Evolutionary conservation across 2,329 filamentous ascomycete species (phyloP).

Genomic region (Nothophaeocryptopus gaeumannii): DNA sequence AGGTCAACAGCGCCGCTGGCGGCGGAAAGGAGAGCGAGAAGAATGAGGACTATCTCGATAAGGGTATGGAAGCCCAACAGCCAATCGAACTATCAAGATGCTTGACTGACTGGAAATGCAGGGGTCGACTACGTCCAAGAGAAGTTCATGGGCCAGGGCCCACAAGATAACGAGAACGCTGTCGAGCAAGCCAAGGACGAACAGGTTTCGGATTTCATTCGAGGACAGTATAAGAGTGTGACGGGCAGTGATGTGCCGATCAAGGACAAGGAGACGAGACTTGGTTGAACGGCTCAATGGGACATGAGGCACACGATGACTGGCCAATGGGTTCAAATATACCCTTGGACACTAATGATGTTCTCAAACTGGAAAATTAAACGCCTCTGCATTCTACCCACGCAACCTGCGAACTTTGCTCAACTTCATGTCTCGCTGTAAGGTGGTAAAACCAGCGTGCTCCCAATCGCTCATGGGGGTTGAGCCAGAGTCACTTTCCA

Average conservation of each 20-base stretch:
- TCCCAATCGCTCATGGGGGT: too few relatives aligned
- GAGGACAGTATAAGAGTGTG: constrained; percentile 64
- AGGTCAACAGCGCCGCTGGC: constrained; percentile 68
- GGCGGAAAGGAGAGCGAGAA: constrained; percentile 71
- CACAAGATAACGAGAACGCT: constrained; percentile 68
- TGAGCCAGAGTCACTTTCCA: too few relatives aligned
- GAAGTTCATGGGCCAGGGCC: constrained; percentile 66
- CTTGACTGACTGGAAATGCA: constrained; percentile 36
- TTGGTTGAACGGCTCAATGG: too few relatives aligned
- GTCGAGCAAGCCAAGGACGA: constrained; percentile 82
- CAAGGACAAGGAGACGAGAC: constrained; percentile 56
- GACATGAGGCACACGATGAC: too few relatives aligned
- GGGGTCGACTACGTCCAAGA: constrained; percentile 77
- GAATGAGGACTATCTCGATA: constrained; percentile 77
- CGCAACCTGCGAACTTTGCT: too few relatives aligned
- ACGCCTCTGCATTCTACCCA: too few relatives aligned
- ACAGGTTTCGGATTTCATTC: constrained; percentile 70
- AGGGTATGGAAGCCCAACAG: constrained; percentile 56
- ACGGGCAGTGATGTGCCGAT: constrained; percentile 69
- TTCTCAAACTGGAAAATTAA: too few relatives aligned
- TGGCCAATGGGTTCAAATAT: too few relatives aligned
- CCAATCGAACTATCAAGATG: not conserved
- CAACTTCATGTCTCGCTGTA: too few relatives aligned
- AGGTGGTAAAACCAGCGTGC: too few relatives aligned
- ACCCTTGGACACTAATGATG: too few relatives aligned